Base-by-base conservation (phyloP, 768 basidiomycete genomes). In the Rhodotorula kratochvilovae region DNA sequence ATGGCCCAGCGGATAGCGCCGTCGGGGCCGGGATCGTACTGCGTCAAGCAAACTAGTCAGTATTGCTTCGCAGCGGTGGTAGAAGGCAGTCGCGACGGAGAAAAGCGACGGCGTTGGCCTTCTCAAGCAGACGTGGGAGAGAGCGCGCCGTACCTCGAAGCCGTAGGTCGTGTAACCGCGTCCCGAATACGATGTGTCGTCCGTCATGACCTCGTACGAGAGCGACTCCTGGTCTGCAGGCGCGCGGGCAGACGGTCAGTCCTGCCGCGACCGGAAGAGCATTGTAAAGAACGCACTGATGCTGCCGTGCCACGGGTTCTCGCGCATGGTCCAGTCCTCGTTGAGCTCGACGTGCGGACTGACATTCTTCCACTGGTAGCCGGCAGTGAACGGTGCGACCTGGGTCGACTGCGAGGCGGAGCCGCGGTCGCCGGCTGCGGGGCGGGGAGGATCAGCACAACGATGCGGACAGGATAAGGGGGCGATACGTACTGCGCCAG, bases 1-100 rank as follows among this genome's bases (percentile, higher is more conserved):
- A 86, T 85, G 59, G 85, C 87, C 93, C 94, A 97, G 8, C 89
- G 88, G 58, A 96, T 86, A 76, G 89, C 90, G 25, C 90, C 89
- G 31, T 86, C 82, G 46, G 55, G 36, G 53, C 67, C 66, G n/a
- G 72, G 72, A 29, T 70, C 67, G 60, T 68, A 76, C 46, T 72
- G 71, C 50, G 39, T 46, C 65, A 75, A n/a, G 57, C 0, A 16
- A 13, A 27, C 15, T 0, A n/a, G 57, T 58, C 27, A 58, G 57
- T 27, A 6, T 1, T 35, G 33, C 31, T 21, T 6, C 25, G 45
- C 33, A 36, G 7, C 33, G 29, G 60, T 7, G 11, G 3, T 11
- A 23, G 36, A 29, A 10, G 48, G 48, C 29, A 11, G 45, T 16
- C 21, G 45, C n/a, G n/a, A n/a, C n/a, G n/a, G n/a, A n/a, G n/a